Base-by-base conservation (phyloP, 345 rosid species). In the Salix purpurea region DNA sequence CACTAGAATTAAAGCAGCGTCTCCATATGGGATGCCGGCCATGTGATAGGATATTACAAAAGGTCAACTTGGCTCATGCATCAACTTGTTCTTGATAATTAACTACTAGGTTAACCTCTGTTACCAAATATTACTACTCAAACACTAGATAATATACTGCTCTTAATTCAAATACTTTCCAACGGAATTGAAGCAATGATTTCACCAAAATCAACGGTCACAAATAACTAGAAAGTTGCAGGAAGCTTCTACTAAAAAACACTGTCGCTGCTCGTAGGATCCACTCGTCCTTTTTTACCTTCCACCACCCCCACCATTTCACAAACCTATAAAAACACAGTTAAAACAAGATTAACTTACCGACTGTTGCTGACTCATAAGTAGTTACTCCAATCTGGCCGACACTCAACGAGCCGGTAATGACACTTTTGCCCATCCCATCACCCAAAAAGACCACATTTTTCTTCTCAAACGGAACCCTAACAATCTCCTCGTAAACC, bases 391-490 rank as follows among this genome's bases (percentile, higher is more conserved):
- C 97, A 23, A 81, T 83, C 76, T 81, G 89, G 0, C 90, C 93
- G 23, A 79, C 96, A 61, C 74, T 84, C 24, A 85, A 65, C 5
- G 91, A 83, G 4, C 93, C 94, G 6, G 94, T 87, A 74, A 93
- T 91, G 48, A 95, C 88, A 19, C 97, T 90, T 84, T 89, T 91
- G 71, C 97, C 96, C 84, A 82, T 88, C 36, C 97, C 97, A 9
- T 91, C 97, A 0, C 99, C 99, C n/a, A 90, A 46, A 52, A 93
- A 89, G 50, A 91, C 97, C 4, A 95, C 91, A 77, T 91, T 90
- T 81, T 80, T 93, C 85, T 90, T 95, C 87, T 87, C 90, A 78
- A 91, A 74, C 73, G 91, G 89, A 74, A 95, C 86, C 77, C 90
- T 85, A 36, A 95, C 92, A 26, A 77, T 89, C 86, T 95, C 99